Percentiles rank a stretch among this genome's conserved stretches.
Evolutionary conservation across 179 eudicot species (phyloP).

Genomic region (Patellifolia procumbens): DNA sequence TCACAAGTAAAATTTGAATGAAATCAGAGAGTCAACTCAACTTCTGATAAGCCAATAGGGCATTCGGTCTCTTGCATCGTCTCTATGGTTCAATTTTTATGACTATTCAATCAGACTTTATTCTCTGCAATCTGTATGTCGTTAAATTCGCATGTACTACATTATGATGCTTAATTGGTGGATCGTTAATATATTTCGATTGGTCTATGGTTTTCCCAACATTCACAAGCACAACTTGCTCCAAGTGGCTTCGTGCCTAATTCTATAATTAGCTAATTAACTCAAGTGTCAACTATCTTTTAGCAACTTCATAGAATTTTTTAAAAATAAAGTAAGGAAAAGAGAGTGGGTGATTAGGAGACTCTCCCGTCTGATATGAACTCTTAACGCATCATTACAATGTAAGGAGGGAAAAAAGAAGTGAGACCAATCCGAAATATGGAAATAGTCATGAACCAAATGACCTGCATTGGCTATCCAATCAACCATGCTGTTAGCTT

Average conservation of each 20-base stretch:
- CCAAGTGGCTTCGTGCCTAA: background rate
- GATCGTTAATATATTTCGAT: background rate
- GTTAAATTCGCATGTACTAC: background rate
- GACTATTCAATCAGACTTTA: background rate
- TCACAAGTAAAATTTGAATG: background rate
- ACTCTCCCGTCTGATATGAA: too few relatives aligned
- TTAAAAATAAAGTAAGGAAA: too few relatives aligned
- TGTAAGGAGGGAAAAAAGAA: too few relatives aligned
- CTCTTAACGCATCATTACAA: too few relatives aligned
- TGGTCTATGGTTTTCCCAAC: constrained; percentile 1
- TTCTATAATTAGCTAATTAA: background rate
- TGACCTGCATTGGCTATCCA: too few relatives aligned
- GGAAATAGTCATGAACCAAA: too few relatives aligned
- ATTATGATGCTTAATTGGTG: background rate
- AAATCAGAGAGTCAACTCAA: constrained; percentile 17
- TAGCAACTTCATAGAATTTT: background rate
- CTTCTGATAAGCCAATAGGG: constrained; percentile 17
- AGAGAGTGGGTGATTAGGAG: too few relatives aligned
- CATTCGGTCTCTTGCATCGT: constrained; percentile 21
- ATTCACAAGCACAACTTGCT: constrained; percentile 14
- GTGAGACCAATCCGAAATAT: too few relatives aligned
- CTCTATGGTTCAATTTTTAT: background rate
- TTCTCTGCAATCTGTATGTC: background rate
- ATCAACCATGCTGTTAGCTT: too few relatives aligned
- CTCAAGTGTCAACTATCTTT: background rate